A percentile compares a stretch with the other conserved stretches of the same genome.
phyloP scores from a whole-genome alignment of 768 basidiomycete species.

The Calvatia gigantea region DNA sequence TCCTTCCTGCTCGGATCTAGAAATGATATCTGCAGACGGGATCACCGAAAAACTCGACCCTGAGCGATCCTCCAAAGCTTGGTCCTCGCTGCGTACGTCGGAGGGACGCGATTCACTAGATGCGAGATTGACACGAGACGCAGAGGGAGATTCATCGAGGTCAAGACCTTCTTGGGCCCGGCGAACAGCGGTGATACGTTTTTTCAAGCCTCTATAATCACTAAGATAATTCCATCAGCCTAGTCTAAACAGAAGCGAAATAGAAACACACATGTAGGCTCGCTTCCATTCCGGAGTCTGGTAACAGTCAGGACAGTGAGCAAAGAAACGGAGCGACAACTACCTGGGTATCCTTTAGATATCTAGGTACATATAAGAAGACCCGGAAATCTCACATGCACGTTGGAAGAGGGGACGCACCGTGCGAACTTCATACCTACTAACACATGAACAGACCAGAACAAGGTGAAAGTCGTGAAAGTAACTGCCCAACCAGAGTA shows the following conservation, averaged over 20 bases:
- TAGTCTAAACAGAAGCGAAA: neutral
- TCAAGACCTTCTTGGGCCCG: slow-evolving; percentile 28
- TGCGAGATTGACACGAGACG: neutral
- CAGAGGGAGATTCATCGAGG: slow-evolving; percentile 17
- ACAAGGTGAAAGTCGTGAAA: neutral
- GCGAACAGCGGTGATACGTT: slow-evolving; percentile 54
- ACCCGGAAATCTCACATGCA: neutral
- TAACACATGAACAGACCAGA: neutral
- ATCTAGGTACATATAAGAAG: slow-evolving; percentile 32
- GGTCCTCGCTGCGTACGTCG: neutral
- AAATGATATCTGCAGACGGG: neutral
- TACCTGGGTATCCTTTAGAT: slow-evolving; percentile 67
- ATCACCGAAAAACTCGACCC: neutral
- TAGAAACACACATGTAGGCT: slow-evolving; percentile 49
- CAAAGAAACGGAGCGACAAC: neutral
- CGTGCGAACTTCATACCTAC: slow-evolving; percentile 55
- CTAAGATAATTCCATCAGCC: slow-evolving; percentile 30
- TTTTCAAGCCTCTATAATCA: slow-evolving; percentile 72
- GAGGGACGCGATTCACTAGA: slow-evolving; percentile 6
- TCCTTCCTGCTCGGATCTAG: neutral
- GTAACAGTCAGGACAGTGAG: neutral
- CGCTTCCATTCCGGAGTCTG: slow-evolving; percentile 76
- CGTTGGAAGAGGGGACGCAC: slow-evolving; percentile 32
- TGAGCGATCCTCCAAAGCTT: neutral
- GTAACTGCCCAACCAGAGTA: neutral